Percentiles rank a stretch among this genome's conserved stretches.
These are phyloP conservation scores for Exophiala spinifera DNA, from an alignment of 2,329 filamentous ascomycete genomes.

Conservation along the genomic window DNA sequence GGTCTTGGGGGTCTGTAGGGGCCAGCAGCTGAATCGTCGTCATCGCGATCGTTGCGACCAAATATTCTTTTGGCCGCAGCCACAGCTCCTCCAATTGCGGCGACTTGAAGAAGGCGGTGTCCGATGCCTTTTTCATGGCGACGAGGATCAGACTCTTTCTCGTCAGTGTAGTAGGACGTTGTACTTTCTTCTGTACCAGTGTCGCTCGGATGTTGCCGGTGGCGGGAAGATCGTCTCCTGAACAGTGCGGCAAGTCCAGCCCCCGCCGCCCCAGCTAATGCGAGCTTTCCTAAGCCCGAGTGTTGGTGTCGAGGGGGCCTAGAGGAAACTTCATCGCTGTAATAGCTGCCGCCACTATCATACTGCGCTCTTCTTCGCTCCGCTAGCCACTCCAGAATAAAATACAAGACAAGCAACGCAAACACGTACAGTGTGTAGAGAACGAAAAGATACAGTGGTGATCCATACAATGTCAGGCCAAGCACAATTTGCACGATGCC, in stretches of 20 bases:
- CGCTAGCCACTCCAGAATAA: constrained; percentile 72
- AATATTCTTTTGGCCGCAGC: constrained; percentile 60
- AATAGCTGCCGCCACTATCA: constrained; percentile 59
- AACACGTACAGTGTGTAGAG: constrained; percentile 77
- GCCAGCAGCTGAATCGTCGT: constrained; percentile 52
- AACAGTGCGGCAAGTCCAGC: constrained; percentile 56
- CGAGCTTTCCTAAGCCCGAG: constrained; percentile 47
- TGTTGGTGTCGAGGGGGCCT: constrained; percentile 38
- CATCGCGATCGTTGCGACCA: constrained; percentile 52
- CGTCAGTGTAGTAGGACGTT: constrained; percentile 58
- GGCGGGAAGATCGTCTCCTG: constrained; percentile 34
- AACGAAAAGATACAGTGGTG: constrained; percentile 79
- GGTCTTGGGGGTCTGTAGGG: constrained; percentile 53
- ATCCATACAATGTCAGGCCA: constrained; percentile 87
- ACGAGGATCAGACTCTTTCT: constrained; percentile 59
- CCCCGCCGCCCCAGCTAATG: constrained; percentile 56
- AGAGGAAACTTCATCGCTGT: constrained; percentile 51
- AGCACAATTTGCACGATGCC: constrained; percentile 85
- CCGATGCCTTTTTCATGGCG: constrained; percentile 56
- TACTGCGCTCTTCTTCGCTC: constrained; percentile 54
- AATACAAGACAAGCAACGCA: constrained; percentile 70
- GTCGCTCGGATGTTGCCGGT: constrained; percentile 43
- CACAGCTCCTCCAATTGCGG: constrained; percentile 61
- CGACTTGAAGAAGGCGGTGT: constrained; percentile 58
- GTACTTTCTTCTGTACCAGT: constrained; percentile 39